Percentiles rank a stretch among this genome's conserved stretches.
Conservation (phyloP, 176 grass and related monocot genomes). For the Saccharum spontaneum region DNA sequence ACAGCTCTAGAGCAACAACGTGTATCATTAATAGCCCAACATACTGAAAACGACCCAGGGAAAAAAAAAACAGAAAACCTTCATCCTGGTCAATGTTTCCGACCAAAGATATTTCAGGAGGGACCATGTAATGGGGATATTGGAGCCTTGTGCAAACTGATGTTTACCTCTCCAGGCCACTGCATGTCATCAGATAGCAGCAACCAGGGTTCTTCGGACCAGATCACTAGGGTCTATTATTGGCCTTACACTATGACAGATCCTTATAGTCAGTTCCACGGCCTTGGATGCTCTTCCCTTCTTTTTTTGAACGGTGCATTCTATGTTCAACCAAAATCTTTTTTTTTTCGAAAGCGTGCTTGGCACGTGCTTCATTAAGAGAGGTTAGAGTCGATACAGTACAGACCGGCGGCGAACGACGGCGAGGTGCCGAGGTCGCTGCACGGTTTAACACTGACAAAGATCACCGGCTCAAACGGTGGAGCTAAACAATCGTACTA, state of each 20-base stretch:
- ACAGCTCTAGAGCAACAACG: neutral
- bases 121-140: neutral
- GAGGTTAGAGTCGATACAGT: no score
- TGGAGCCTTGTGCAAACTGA: neutral
- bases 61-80: neutral
- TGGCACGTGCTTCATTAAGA: no score
- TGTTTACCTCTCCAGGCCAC: neutral
- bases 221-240: neutral
- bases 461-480: no score
- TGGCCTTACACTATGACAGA: neutral
- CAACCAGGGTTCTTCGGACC: neutral
- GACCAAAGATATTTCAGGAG: neutral
- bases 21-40: neutral
- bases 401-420: no score
- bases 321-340: neutral
- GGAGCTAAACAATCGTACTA: no score
- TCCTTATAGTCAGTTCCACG: neutral
- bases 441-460: no score
- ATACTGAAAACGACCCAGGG: neutral
- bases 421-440: no score
- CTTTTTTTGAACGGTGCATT: neutral
- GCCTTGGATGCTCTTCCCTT: neutral
- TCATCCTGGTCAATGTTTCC: neutral
- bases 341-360: no score
- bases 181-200: neutral